Conservation (phyloP, 164 flowering plant genomes). For the Annona cherimola region DNA sequence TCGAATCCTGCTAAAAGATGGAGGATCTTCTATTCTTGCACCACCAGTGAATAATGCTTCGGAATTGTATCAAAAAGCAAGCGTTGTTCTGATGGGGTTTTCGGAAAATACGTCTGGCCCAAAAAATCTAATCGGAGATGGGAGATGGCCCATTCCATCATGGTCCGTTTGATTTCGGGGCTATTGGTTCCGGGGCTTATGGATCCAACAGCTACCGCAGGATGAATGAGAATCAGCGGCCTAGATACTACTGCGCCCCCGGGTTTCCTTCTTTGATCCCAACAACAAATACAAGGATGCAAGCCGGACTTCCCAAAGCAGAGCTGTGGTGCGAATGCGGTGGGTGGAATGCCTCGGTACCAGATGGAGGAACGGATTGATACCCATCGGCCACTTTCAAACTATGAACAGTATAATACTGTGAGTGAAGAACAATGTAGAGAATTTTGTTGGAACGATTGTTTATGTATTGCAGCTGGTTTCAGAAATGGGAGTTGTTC, state of each 20-base stretch:
- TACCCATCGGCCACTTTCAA: slow-evolving; percentile 3
- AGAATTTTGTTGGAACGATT: slow-evolving; percentile 17
- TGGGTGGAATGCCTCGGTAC: neutral
- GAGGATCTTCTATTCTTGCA: slow-evolving; percentile 14
- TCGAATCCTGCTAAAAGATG: slow-evolving; percentile 13
- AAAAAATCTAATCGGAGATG: slow-evolving; percentile 10
- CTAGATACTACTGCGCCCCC: slow-evolving; percentile 31
- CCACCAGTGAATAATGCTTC: slow-evolving; percentile 5
- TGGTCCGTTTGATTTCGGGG: neutral
- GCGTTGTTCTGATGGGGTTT: slow-evolving; percentile 40
- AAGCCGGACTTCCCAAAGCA: slow-evolving; percentile 36
- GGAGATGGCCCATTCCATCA: neutral
- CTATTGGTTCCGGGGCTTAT: slow-evolving; percentile 18
- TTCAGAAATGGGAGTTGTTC: slow-evolving; percentile 7
- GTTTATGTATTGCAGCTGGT: slow-evolving; percentile 16
- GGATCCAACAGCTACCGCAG: slow-evolving; percentile 38
- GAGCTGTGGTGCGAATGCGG: slow-evolving; percentile 13
- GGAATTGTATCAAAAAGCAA: slow-evolving; percentile 30
- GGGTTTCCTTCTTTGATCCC: slow-evolving; percentile 32
- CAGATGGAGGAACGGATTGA: neutral
- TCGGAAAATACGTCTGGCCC: slow-evolving; percentile 6
- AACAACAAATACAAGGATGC: slow-evolving; percentile 24
- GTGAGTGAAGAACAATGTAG: slow-evolving; percentile 8
- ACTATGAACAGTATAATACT: neutral
- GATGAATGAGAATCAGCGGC: slow-evolving; percentile 15